Evolutionary conservation across 257 asterid species (phyloP), one percentile per base, ranked within the genome.

Genomic region (Verbena officinalis): DNA sequence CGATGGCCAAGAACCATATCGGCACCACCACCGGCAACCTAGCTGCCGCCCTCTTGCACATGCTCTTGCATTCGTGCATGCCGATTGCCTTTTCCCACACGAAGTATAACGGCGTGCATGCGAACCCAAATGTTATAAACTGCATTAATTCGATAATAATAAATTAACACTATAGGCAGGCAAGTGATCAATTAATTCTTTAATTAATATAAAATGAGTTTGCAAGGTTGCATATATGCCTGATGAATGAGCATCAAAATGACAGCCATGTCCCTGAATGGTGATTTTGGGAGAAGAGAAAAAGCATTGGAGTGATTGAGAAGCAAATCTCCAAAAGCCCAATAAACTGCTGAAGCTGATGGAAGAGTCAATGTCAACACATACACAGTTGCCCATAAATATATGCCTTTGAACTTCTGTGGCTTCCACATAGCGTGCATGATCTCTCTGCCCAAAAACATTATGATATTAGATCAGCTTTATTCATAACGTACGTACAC

Each of bases 401-500:
- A 92, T 0, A 87, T 89, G 59, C 97, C 89, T 81, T 92, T 89
- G 78, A 92, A 89, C 62, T 87, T 89, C 38, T 92, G 95, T 21
- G 98, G 98, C 87, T 89, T 92, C 97, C 97, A 92, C 98, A 92
- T 92, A 0, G 98, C 98, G 59, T 92, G 96, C 97, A 92, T 92
- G 45, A 92, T 79, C 81, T 92, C 98, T 67, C 97, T 92, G 97
- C 74, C 55, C 74, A 71, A 68, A 39, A 73, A 16, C n/a, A n/a
- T n/a, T n/a, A n/a, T n/a, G n/a, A n/a, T n/a, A n/a, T n/a, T n/a
- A n/a, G n/a, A n/a, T n/a, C n/a, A n/a, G n/a, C n/a, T n/a, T n/a
- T n/a, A n/a, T n/a, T n/a, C n/a, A n/a, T n/a, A n/a, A n/a, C n/a
- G n/a, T n/a, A n/a, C n/a, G n/a, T n/a, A n/a, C n/a, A n/a, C n/a